phyloP scores from a whole-genome alignment of 306 rosid species.

The Vicia villosa region DNA sequence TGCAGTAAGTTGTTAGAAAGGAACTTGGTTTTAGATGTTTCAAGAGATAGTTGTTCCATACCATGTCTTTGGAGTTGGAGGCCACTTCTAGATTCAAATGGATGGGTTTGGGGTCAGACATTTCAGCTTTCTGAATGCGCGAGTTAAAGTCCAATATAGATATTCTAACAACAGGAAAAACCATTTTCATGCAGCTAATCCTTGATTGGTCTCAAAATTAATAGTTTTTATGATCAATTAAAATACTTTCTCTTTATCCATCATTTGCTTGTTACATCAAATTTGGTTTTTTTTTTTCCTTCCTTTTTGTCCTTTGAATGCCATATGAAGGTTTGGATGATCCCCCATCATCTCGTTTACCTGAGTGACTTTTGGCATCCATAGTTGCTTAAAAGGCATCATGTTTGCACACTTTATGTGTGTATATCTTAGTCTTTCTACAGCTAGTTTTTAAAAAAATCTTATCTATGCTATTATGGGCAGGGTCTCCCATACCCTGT shows the following conservation, averaged over 20 bases:
- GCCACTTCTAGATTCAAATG: slow-evolving; percentile 16
- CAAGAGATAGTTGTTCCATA: slow-evolving; percentile 23
- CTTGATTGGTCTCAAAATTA: slow-evolving; percentile 21
- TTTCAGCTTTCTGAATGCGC: slow-evolving; percentile 25
- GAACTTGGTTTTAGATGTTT: slow-evolving; percentile 20
- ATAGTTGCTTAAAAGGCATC: slow-evolving; percentile 1
- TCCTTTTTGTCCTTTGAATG: not conserved
- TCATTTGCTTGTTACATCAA: not conserved
- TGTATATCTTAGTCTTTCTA: slow-evolving; percentile 6
- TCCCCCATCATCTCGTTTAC: slow-evolving; percentile 14
- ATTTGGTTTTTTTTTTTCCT: not conserved
- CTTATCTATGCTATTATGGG: slow-evolving; percentile 8
- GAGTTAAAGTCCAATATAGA: slow-evolving; percentile 16
- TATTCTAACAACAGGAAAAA: not conserved
- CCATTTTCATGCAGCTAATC: slow-evolving; percentile 27
- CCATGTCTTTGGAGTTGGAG: slow-evolving; percentile 33
- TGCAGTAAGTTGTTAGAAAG: slow-evolving; percentile 61
- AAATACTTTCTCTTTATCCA: slow-evolving; percentile 20
- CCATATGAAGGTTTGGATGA: slow-evolving; percentile 6
- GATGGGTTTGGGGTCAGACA: slow-evolving; percentile 24
- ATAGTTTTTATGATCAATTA: slow-evolving; percentile 10
- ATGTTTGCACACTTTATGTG: slow-evolving; percentile 17
- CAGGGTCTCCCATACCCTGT: not conserved
- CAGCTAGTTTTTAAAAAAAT: not conserved
- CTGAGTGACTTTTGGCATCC: slow-evolving; percentile 17